Conservation (phyloP, 1,284 basidiomycete genomes). For the Psilocybe mexicana region DNA sequence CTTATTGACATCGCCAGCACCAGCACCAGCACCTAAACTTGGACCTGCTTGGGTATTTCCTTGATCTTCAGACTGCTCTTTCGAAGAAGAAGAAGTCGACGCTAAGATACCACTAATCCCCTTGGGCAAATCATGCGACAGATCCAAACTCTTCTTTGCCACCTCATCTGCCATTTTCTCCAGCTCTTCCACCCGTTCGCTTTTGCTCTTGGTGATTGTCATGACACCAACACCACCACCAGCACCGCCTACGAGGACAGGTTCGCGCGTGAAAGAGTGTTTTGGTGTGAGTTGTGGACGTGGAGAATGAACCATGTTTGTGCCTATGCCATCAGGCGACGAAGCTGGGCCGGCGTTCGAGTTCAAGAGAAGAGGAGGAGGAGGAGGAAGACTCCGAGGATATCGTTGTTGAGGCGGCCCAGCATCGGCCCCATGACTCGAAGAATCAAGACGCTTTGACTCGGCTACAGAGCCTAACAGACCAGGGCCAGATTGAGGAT, state of each 20-base stretch:
- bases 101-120: conserved; percentile 18
- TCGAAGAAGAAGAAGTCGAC: background rate
- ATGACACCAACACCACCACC: conserved; percentile 12
- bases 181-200: conserved; percentile 59
- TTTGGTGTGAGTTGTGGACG: conserved; percentile 62
- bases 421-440: conserved; percentile 1
- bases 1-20: conserved; percentile 44
- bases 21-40: conserved; percentile 2
- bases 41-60: background rate
- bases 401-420: conserved; percentile 3
- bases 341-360: conserved; percentile 20
- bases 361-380: conserved; percentile 16
- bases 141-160: conserved; percentile 35
- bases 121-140: conserved; percentile 42
- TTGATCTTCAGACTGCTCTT: background rate
- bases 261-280: conserved; percentile 44
- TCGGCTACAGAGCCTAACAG: conserved; percentile 11
- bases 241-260: conserved; percentile 35
- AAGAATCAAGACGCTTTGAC: background rate
- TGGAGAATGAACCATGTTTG: conserved; percentile 46
- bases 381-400: conserved; percentile 16
- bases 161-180: conserved; percentile 69
- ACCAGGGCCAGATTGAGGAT: conserved; percentile 30
- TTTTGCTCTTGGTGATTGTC: conserved; percentile 33
- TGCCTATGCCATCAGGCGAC: conserved; percentile 19